Base-by-base conservation (phyloP, 768 basidiomycete species). In the Lactarius evosmus region DNA sequence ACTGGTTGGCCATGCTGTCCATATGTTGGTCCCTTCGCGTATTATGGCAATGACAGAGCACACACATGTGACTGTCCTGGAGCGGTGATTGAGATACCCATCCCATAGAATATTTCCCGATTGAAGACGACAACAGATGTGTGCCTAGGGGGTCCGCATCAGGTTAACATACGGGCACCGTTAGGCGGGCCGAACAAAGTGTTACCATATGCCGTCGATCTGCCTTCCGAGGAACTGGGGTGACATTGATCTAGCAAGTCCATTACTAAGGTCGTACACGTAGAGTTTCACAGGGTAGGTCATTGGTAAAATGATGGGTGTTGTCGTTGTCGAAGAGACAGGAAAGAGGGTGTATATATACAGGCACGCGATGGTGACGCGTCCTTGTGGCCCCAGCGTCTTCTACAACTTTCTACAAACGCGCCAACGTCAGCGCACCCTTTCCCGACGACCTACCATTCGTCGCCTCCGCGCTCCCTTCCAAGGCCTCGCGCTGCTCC, bases 131-230 rank as follows among this genome's bases (percentile, higher is more conserved):
- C 94, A 25, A 98, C 82, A 17, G 92, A 93, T 0, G 95, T 96
- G 75, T 98, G 95, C 94, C 93, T 91, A 67, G 55, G 64, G 57
- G 64, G 57, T 60, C 38, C 67, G 54, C 56, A 60, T 71, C 52
- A 68, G 56, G 19, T 25, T 4, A 59, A 2, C 40, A 25, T 38
- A 56, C 54, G 16, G 5, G 27, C 29, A 9, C 33, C 30, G 27
- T 4, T 8, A 60, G 67, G n/a, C 32, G 34, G 38, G 1, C 9
- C 25, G 30, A 36, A 33, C 25, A 4, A 40, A 34, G 32, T 59
- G 74, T 82, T 60, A 92, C 95, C 95, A 98, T 58, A 98, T 86
- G 0, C 95, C 95, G 66, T 97, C 92, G 58, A 97, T 93, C 74
- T 95, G 93, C 58, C 85, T 83, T 5, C 95, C 95, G 0, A 89